These are phyloP conservation scores for Coniella lustricola DNA, from an alignment of 2,329 filamentous ascomycete species.

Conservation along the genomic window DNA sequence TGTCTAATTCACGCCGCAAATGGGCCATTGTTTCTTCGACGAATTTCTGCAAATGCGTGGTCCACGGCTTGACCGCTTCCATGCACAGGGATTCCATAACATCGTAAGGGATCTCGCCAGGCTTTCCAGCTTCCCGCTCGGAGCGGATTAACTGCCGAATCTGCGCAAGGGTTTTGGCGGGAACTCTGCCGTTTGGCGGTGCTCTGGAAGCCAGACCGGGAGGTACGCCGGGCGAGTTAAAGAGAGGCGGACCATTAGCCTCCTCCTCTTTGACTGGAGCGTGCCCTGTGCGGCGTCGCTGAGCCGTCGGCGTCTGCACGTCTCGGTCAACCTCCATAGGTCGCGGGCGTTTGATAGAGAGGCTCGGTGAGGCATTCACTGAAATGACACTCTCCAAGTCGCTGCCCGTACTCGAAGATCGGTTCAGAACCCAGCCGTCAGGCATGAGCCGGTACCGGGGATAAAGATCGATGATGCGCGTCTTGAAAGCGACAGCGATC, in stretches of 20 bases:
- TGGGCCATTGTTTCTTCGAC: slow-evolving; percentile 40
- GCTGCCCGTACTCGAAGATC: slow-evolving; percentile 25
- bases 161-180: slow-evolving; percentile 36
- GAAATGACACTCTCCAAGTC: slow-evolving; percentile 31
- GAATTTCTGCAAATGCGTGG: slow-evolving; percentile 42
- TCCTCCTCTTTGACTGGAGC: slow-evolving; percentile 21
- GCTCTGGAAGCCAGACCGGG: slow-evolving; percentile 6
- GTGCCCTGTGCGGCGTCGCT: slow-evolving; percentile 14
- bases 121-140: slow-evolving; percentile 50
- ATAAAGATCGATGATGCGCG: slow-evolving; percentile 38
- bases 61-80: slow-evolving; percentile 53
- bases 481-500: slow-evolving; percentile 45
- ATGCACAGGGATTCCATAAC: slow-evolving; percentile 53
- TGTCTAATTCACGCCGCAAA: slow-evolving; percentile 38
- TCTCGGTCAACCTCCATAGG: slow-evolving; percentile 10
- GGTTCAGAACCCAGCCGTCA: slow-evolving; percentile 21
- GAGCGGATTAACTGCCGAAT: slow-evolving; percentile 49
- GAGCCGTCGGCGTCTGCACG: slow-evolving; percentile 6
- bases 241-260: neutral
- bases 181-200: slow-evolving; percentile 6
- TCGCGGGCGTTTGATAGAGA: slow-evolving; percentile 8
- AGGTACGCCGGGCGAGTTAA: slow-evolving; percentile 11
- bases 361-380: slow-evolving; percentile 18
- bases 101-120: slow-evolving; percentile 50
- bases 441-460: slow-evolving; percentile 36